Conservation (phyloP, 371 early-diverging fungal genomes). For the Syncephalastrum contaminatum region DNA sequence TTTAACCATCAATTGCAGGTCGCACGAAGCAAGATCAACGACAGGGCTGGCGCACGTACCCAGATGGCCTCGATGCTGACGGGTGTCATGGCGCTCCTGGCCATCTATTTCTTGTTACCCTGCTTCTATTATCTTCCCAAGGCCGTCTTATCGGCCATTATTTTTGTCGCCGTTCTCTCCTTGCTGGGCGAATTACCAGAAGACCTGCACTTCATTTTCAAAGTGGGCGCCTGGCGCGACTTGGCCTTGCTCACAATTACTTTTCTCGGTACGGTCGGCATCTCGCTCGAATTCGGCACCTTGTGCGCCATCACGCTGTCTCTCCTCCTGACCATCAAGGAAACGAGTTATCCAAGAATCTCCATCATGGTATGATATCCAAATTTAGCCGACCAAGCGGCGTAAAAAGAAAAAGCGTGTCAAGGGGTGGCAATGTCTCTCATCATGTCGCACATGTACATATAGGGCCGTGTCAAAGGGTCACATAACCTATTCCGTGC, state of each 20-base stretch:
- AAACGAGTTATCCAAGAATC: constrained; percentile 83
- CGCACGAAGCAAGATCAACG: constrained; percentile 87
- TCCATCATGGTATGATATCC: constrained; percentile 62
- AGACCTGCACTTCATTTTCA: constrained; percentile 80
- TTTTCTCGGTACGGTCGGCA: constrained; percentile 77
- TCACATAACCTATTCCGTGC: constrained; percentile 46
- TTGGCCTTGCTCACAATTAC: constrained; percentile 76
- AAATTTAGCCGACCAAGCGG: neutral
- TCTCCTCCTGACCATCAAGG: constrained; percentile 85
- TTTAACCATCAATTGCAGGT: constrained; percentile 37
- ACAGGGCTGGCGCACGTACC: constrained; percentile 85
- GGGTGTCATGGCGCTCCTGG: constrained; percentile 71
- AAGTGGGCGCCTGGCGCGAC: constrained; percentile 86
- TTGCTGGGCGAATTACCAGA: constrained; percentile 79
- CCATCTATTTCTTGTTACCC: constrained; percentile 77
- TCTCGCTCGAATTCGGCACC: constrained; percentile 91
- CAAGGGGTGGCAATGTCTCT: constrained; percentile 1
- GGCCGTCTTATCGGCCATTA: constrained; percentile 81
- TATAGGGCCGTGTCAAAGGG: constrained; percentile 46
- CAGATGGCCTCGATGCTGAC: constrained; percentile 86
- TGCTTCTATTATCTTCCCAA: constrained; percentile 86
- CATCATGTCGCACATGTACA: neutral
- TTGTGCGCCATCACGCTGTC: constrained; percentile 83
- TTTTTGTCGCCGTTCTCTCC: constrained; percentile 82
- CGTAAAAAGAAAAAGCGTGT: constrained; percentile 1